phyloP scores from a whole-genome alignment of 2,329 filamentous ascomycete species.

The Trichoderma pleuroti region DNA sequence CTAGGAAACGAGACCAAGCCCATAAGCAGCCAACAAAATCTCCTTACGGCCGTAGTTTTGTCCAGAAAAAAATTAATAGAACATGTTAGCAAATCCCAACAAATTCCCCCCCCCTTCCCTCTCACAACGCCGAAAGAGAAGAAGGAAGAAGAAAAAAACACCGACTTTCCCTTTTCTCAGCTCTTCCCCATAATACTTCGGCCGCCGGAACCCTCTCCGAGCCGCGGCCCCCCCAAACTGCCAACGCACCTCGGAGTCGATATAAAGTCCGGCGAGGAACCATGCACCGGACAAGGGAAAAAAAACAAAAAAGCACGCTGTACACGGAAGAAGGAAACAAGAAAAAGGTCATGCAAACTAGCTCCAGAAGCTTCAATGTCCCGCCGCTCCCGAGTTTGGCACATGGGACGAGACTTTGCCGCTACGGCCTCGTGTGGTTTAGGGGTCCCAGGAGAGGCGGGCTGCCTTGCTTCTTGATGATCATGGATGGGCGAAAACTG shows the following conservation, averaged over 20 bases:
- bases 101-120: background rate
- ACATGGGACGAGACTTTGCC: background rate
- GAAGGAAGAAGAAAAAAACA: background rate
- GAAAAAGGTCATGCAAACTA: background rate
- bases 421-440: background rate
- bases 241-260: constrained; percentile 5
- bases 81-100: constrained; percentile 2
- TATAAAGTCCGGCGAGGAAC: background rate
- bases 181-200: background rate
- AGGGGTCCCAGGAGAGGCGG: background rate
- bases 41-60: background rate
- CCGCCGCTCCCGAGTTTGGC: constrained; percentile 7
- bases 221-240: background rate
- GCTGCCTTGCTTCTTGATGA: background rate
- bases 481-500: too few species aligned
- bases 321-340: background rate
- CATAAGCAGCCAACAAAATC: constrained; percentile 1
- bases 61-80: background rate
- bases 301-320: background rate
- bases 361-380: background rate
- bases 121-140: background rate
- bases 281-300: background rate
- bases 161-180: background rate
- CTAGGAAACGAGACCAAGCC: background rate
- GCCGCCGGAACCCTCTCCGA: background rate